A percentile compares a stretch with the other conserved stretches of the same genome.
phyloP scores from a whole-genome alignment of 2,329 filamentous ascomycete genomes.

The Alternaria novae-zelandiae region DNA sequence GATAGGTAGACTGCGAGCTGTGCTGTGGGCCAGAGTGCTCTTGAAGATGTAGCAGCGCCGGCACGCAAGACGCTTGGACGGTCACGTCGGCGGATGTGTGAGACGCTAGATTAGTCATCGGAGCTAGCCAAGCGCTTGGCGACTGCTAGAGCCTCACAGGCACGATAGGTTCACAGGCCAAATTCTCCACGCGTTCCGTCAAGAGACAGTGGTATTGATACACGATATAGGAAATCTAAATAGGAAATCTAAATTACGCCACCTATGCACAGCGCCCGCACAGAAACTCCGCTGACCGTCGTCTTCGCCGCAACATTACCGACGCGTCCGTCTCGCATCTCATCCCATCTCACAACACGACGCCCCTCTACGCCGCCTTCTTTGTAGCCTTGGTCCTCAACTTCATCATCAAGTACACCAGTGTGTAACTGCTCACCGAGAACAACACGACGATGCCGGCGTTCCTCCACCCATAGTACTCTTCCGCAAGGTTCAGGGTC shows the following conservation, averaged over 20 bases:
- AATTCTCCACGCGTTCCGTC: neutral
- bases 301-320: neutral
- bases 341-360: neutral
- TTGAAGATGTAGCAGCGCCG: neutral
- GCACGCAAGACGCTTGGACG: neutral
- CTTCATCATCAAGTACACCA: conserved; percentile 54
- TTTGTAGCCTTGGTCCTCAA: conserved; percentile 45
- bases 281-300: neutral
- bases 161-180: neutral
- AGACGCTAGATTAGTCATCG: neutral
- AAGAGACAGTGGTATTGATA: neutral
- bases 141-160: neutral
- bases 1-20: neutral
- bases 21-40: neutral
- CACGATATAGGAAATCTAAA: neutral
- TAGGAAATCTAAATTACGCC: neutral
- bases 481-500: conserved; percentile 65
- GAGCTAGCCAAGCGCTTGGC: neutral
- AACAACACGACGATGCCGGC: conserved; percentile 65
- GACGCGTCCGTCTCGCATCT: neutral
- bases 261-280: neutral
- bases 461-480: conserved; percentile 71
- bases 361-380: neutral
- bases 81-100: neutral
- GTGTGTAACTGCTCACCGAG: conserved; percentile 59